phyloP scores from a whole-genome alignment of 768 basidiomycete genomes.

The Rhodosporidiobolus sp. region DNA sequence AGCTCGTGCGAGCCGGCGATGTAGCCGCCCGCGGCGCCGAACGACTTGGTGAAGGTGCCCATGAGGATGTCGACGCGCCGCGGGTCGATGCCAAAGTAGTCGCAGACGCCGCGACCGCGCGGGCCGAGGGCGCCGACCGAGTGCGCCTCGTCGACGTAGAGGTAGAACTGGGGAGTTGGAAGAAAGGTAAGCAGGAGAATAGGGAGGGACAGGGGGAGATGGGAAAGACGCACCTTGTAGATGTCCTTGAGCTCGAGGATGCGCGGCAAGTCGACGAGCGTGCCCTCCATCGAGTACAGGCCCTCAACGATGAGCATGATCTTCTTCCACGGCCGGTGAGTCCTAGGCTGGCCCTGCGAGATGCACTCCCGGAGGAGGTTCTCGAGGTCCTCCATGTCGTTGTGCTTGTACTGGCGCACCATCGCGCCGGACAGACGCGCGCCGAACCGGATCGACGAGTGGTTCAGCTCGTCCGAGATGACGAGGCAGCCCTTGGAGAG shows the following conservation, averaged over 20 bases:
- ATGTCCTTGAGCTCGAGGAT: conserved; percentile 83
- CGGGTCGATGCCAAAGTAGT: conserved; percentile 86
- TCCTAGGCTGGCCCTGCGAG: conserved; percentile 95
- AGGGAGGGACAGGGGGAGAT: not conserved
- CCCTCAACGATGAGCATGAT: conserved; percentile 93
- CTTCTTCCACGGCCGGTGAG: conserved; percentile 99
- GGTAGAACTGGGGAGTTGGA: conserved; percentile 69
- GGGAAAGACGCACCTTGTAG: conserved; percentile 70
- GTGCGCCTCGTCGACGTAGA: conserved; percentile 96
- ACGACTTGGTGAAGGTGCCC: conserved; percentile 91
- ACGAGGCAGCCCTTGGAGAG: conserved; percentile 86
- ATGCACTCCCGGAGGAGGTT: conserved; percentile 78
- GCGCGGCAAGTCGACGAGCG: conserved; percentile 74
- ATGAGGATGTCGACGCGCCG: conserved; percentile 83
- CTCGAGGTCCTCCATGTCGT: conserved; percentile 83
- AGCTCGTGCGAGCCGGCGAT: conserved; percentile 77
- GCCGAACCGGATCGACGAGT: conserved; percentile 90
- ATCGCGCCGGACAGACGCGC: conserved; percentile 81
- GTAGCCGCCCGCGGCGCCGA: conserved; percentile 92
- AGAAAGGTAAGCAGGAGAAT: not conserved
- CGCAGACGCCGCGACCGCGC: conserved; percentile 86
- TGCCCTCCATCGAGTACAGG: conserved; percentile 98
- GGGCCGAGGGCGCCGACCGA: conserved; percentile 95
- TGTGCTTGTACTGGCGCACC: conserved; percentile 94
- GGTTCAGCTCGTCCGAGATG: conserved; percentile 95